Conservation (phyloP, 1,139 yeast species). For the Saccharomyces pastorianus region DNA sequence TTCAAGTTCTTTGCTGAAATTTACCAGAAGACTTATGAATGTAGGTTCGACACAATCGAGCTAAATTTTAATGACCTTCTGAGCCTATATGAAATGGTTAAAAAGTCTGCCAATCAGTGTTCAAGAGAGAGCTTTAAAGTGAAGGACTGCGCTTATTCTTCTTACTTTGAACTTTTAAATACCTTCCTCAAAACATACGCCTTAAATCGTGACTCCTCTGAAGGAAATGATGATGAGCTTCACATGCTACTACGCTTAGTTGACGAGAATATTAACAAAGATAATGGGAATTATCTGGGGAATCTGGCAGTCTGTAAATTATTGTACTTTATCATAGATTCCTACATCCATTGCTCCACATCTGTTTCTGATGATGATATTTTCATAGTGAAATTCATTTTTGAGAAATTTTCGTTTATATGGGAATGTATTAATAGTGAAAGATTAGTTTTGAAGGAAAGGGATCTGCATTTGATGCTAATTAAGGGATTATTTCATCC, state of each 20-base stretch:
- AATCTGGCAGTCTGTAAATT: slow-evolving; percentile 21
- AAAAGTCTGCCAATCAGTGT: background rate
- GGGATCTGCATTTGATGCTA: slow-evolving; percentile 49
- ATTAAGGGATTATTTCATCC: slow-evolving; percentile 42
- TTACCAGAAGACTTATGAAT: slow-evolving; percentile 17
- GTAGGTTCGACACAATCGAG: slow-evolving; percentile 3
- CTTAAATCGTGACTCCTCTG: slow-evolving; percentile 1
- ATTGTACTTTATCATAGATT: slow-evolving; percentile 22
- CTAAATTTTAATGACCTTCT: slow-evolving; percentile 9
- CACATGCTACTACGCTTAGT: slow-evolving; percentile 11
- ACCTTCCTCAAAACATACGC: slow-evolving; percentile 8
- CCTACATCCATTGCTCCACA: slow-evolving; percentile 7
- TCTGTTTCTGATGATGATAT: slow-evolving; percentile 3
- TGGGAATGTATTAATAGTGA: slow-evolving; percentile 58
- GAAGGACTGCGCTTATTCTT: slow-evolving; percentile 20
- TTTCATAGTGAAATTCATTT: slow-evolving; percentile 19
- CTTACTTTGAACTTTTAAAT: slow-evolving; percentile 13
- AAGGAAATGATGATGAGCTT: slow-evolving; percentile 7
- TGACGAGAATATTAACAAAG: slow-evolving; percentile 12
- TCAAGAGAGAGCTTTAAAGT: slow-evolving; percentile 11
- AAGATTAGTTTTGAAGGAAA: slow-evolving; percentile 58
- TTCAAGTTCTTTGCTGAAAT: slow-evolving; percentile 28
- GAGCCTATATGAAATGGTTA: slow-evolving; percentile 1
- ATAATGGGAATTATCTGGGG: slow-evolving; percentile 25
- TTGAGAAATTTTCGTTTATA: slow-evolving; percentile 35